These are phyloP conservation scores for Picochlorum costavermella DNA, from an alignment of 139 green algal species.

Conservation along the genomic window DNA sequence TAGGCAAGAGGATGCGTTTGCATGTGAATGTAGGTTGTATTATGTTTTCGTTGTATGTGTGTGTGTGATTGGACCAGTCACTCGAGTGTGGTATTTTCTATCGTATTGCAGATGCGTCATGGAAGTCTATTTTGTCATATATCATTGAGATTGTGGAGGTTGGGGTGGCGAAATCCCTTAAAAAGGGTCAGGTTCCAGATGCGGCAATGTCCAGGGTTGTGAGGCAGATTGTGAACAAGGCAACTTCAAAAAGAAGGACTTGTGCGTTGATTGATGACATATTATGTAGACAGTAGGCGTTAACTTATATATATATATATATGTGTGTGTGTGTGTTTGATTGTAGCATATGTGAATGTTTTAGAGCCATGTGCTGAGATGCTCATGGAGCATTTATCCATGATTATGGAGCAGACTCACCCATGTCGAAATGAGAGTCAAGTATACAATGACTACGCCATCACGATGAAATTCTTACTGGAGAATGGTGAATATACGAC, in stretches of 20 bases:
- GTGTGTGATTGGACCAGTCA: neutral
- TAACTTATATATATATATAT: too few species aligned
- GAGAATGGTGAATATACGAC: neutral
- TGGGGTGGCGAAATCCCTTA: neutral
- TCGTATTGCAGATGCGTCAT: slow-evolving; percentile 3
- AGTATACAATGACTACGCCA: neutral
- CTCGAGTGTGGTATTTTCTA: neutral
- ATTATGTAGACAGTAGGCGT: too few species aligned
- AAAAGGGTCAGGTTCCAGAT: neutral
- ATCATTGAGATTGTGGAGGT: neutral
- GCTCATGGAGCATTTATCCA: neutral
- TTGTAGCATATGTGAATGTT: too few species aligned
- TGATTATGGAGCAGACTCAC: neutral
- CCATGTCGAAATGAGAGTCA: neutral
- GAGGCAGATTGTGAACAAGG: too few species aligned
- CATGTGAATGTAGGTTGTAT: neutral
- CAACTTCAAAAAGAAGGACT: too few species aligned
- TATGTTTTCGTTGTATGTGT: neutral
- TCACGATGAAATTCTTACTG: neutral
- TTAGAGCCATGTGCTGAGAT: neutral
- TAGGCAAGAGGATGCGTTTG: neutral
- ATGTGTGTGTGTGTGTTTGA: too few species aligned
- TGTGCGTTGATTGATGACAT: too few species aligned
- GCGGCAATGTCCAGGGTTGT: too few species aligned
- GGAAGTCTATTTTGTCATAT: neutral